These are phyloP conservation scores for Polygonum maritimum DNA, from an alignment of 148 eudicot species.

Conservation along the genomic window DNA sequence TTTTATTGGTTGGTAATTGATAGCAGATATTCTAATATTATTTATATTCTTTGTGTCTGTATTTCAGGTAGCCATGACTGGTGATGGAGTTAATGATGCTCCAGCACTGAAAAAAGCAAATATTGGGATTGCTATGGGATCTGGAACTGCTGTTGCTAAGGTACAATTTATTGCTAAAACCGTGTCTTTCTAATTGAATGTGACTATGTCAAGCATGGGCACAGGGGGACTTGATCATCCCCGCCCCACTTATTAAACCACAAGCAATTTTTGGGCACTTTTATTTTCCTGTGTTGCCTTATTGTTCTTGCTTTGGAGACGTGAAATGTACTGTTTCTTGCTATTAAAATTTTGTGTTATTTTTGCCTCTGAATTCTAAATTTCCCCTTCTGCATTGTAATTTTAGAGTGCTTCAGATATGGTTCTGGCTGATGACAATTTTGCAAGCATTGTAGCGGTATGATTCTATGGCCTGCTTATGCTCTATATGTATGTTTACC, in stretches of 20 bases:
- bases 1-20: not conserved
- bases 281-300: not conserved
- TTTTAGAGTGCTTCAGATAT: constrained; percentile 98
- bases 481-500: not conserved
- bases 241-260: not conserved
- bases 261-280: not conserved
- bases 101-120: constrained; percentile 97
- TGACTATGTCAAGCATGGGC: not conserved
- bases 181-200: not conserved
- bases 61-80: constrained; percentile 95
- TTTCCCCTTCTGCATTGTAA: not conserved
- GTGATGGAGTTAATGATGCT: constrained; percentile 99
- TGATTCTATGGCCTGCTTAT: constrained; percentile 17
- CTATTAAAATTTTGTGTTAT: not conserved
- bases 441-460: constrained; percentile 97
- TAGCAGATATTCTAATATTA: not conserved
- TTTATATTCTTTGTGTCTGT: not conserved
- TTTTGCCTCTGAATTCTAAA: not conserved
- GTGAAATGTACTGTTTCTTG: not conserved
- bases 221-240: not conserved
- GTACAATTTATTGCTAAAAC: constrained; percentile 23
- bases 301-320: not conserved
- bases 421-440: constrained; percentile 99
- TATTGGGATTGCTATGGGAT: constrained; percentile 99
- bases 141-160: constrained; percentile 99